phyloP scores from a whole-genome alignment of 352 stramenopile species.

The Pythium sukuiense region DNA sequence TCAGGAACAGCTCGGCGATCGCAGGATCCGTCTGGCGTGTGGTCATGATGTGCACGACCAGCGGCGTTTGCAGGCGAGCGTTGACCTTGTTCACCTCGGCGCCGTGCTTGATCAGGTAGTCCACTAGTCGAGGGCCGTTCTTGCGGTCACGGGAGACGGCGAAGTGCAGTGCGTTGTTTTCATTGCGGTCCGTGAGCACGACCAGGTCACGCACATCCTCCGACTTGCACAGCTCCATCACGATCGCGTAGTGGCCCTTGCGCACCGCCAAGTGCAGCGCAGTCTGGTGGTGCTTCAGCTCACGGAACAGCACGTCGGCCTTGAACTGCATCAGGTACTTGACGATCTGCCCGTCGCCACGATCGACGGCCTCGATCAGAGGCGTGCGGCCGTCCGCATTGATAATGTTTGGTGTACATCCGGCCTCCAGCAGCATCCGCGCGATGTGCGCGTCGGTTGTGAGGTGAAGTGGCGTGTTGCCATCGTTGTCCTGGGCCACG shows the following conservation, averaged over 20 bases:
- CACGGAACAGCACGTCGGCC: slow-evolving; percentile 81
- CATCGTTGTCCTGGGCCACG: slow-evolving; percentile 74
- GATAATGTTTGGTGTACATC: slow-evolving; percentile 83
- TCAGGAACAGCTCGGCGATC: slow-evolving; percentile 74
- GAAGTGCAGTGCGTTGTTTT: slow-evolving; percentile 86
- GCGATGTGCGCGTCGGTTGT: slow-evolving; percentile 76
- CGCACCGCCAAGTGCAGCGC: slow-evolving; percentile 79
- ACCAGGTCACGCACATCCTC: slow-evolving; percentile 65
- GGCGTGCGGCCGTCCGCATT: slow-evolving; percentile 76
- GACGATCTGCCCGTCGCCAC: slow-evolving; percentile 70
- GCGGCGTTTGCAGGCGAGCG: slow-evolving; percentile 66
- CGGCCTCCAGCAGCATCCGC: slow-evolving; percentile 79
- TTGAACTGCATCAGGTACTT: slow-evolving; percentile 81
- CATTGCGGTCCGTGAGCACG: slow-evolving; percentile 75
- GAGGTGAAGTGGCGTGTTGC: slow-evolving; percentile 84
- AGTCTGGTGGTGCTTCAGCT: slow-evolving; percentile 86
- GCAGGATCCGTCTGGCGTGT: slow-evolving; percentile 80
- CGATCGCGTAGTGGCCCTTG: slow-evolving; percentile 83
- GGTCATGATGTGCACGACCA: slow-evolving; percentile 86
- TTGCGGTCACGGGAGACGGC: slow-evolving; percentile 80
- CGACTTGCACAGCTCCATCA: slow-evolving; percentile 85
- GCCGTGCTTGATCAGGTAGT: slow-evolving; percentile 84
- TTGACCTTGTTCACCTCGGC: slow-evolving; percentile 86
- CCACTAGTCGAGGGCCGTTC: slow-evolving; percentile 75
- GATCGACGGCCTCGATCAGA: slow-evolving; percentile 80